Percentiles rank a stretch among this genome's conserved stretches.
Evolutionary conservation across 192 early-diverging fungal species (phyloP).

Genomic region (Fimicolochytrium jonesii): DNA sequence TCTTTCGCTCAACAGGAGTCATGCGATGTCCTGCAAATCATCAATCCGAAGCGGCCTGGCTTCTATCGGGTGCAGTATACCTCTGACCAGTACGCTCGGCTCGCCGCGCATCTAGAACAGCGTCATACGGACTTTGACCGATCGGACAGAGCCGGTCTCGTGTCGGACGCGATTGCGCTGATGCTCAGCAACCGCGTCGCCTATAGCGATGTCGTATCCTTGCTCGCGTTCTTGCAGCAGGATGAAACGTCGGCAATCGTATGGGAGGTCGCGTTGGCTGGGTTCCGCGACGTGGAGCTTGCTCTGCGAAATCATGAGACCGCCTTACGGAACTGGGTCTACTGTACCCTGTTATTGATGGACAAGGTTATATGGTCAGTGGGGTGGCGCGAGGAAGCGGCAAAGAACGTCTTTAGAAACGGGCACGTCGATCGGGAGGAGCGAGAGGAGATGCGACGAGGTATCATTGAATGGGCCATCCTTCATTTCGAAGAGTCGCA

Average conservation of each 20-base stretch:
- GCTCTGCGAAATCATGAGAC: not conserved
- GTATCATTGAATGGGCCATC: not conserved
- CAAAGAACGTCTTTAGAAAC: no score
- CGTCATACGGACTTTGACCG: not conserved
- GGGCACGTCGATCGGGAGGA: not conserved
- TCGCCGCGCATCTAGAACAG: not conserved
- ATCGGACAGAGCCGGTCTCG: slow-evolving; percentile 25
- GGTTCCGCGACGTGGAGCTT: not conserved
- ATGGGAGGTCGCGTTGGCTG: slow-evolving; percentile 9
- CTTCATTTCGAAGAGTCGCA: not conserved
- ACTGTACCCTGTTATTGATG: no score
- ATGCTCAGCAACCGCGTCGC: not conserved
- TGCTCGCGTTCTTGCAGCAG: not conserved
- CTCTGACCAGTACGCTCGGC: not conserved
- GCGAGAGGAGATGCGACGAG: not conserved
- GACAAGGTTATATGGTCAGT: not conserved
- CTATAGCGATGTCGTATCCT: not conserved
- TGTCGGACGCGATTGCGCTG: slow-evolving; percentile 24
- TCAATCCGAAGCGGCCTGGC: slow-evolving; percentile 29
- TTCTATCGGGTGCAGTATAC: slow-evolving; percentile 25
- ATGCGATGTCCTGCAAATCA: not conserved
- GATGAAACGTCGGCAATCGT: slow-evolving; percentile 2
- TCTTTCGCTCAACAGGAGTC: not conserved
- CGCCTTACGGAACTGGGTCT: no score
- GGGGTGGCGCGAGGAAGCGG: not conserved